A percentile compares a stretch with the other conserved stretches of the same genome.
Conservation (phyloP, 225 moss, liverwort and hornwort species). For the Thuidium tamariscinum region DNA sequence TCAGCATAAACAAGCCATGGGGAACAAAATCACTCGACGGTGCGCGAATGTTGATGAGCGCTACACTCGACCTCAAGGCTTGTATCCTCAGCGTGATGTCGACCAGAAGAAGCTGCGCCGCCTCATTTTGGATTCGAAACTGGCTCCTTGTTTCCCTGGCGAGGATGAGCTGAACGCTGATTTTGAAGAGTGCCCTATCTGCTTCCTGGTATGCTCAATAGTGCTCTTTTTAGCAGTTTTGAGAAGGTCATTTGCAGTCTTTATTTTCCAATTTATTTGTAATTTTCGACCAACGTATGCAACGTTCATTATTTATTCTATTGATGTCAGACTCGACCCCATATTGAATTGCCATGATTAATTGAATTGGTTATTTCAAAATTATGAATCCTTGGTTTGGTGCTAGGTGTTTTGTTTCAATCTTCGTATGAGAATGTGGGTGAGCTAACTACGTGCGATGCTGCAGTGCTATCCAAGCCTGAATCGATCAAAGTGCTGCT, state of each 20-base stretch:
- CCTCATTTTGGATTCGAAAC: constrained; percentile 39
- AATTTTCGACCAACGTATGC: not conserved
- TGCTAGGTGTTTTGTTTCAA: not conserved
- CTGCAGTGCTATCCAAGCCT: constrained; percentile 53
- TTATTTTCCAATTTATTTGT: too few relatives aligned
- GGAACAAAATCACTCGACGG: constrained; percentile 45
- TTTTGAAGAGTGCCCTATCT: constrained; percentile 47
- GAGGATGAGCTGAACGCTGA: constrained; percentile 32
- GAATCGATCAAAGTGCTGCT: constrained; percentile 60
- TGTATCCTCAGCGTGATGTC: constrained; percentile 37
- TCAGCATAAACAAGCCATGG: constrained; percentile 10
- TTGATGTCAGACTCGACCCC: not conserved
- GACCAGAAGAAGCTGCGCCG: constrained; percentile 48
- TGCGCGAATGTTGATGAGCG: constrained; percentile 37
- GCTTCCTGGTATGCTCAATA: constrained; percentile 30
- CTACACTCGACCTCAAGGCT: constrained; percentile 46
- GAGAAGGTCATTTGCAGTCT: not conserved
- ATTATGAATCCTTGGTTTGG: not conserved
- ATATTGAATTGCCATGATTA: not conserved
- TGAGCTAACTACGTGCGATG: not conserved
- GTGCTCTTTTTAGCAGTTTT: not conserved
- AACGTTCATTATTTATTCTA: not conserved
- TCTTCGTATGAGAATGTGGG: not conserved
- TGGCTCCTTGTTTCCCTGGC: constrained; percentile 53
- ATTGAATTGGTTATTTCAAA: not conserved